Base-by-base conservation (phyloP, 2,329 filamentous ascomycete species). In the Cladosporium sphaerospermum region DNA sequence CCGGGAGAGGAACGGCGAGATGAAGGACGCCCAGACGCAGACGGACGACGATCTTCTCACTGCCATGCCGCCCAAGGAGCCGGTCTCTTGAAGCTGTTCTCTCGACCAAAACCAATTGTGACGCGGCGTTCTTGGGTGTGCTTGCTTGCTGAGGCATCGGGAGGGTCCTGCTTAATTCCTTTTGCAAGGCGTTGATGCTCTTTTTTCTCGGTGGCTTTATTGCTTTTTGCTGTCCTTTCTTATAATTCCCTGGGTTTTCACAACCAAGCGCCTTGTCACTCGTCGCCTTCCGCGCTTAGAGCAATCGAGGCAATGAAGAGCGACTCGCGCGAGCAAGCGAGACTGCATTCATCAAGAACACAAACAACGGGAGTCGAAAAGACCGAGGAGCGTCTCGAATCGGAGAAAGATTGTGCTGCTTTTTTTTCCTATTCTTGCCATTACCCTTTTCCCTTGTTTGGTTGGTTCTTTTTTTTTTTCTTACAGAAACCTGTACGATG, bases 11-110 rank as follows among this genome's bases (percentile, higher is more conserved):
- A 51, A 44, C 32, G 40, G 48, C 48, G 59, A 59, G 31, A 59
- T 62, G 52, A 62, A 55, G 53, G 63, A 67, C 51, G 61, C 61
- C 16, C 62, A 63, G 51, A 64, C 65, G 50, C 65, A 67, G 61
- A 64, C 64, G 37, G 62, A 66, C 40, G 48, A 51, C 32, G 48
- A 51, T 10, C 48, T 51, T 28, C 32, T 51, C 9, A 13, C 44
- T 16, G n/a, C 32, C 8, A 28, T 42, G 16, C 10, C 33, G 13
- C 18, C 48, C 19, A 51, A 51, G 48, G 48, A 43, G 48, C 13
- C 40, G n/a, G 48, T 51, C 40, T 23, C 48, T 18, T 51, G 36
- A 44, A 19, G 34, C 11, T 9, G 4, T 39, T 39, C 36, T 28
- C 23, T 28, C 23, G 23, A 28, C 23, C 4, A 28, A 5, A 28